Base-by-base conservation (phyloP, 2,329 filamentous ascomycete species). In the Xylaria sp. region DNA sequence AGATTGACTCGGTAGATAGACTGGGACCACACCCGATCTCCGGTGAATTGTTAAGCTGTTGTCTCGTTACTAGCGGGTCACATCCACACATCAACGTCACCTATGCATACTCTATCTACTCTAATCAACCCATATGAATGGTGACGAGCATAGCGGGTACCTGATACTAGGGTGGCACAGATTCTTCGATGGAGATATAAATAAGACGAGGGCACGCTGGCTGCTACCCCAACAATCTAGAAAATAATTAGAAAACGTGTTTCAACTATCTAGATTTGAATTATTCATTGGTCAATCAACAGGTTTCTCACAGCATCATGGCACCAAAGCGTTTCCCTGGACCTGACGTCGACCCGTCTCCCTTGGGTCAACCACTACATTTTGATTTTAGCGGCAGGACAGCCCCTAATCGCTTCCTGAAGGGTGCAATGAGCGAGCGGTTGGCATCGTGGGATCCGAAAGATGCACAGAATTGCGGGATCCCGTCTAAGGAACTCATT, bases 351-450 rank as follows among this genome's bases (percentile, higher is more conserved):
- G 65, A 70, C 62, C 42, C 65, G 2, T 31, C 58, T 20, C 68
- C 68, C 6, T 57, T 70, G n/a, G 58, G 68, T 17, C 40, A 68
- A 20, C 69, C 66, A 6, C 53, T 69, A 9, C 51, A 54, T 38
- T 84, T 82, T 68, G 69, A 77, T n/a, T 84, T 84, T 75, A 82
- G 83, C 56, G 81, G 83, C 67, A 83, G 79, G 64, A 84, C 82
- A 4, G 87, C 86, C 1, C 82, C 81, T 3, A 90, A 89, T 74
- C 81, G 87, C 26, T 88, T 89, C 76, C 73, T 89, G 66, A 90
- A 90, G 75, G 87, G 79, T 4, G 85, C 88, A 38, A 89, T 89
- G 86, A 86, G 84, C 0, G 88, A 90, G 77, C 82, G 85, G 11
- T 77, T 89, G n/a, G 85, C 86, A 0, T 86, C 85, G 2, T 90